Conservation (phyloP, 768 basidiomycete genomes). For the Lactarius evosmus region DNA sequence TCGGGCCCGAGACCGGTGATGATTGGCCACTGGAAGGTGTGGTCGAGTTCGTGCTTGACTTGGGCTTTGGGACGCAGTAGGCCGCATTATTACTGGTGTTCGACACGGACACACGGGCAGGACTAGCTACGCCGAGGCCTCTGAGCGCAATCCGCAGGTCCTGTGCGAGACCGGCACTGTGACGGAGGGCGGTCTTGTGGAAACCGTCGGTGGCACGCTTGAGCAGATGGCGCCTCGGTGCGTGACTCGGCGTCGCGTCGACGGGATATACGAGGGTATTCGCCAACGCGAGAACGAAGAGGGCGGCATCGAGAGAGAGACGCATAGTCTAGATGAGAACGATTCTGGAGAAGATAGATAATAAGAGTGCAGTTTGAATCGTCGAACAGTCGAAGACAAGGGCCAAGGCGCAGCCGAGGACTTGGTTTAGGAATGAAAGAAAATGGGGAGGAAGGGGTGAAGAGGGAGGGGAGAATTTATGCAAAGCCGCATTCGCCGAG, state of each 20-base stretch:
- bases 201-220: conserved; percentile 45
- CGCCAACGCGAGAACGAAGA: conserved; percentile 33
- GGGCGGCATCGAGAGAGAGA: conserved; percentile 33
- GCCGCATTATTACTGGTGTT: conserved; percentile 18
- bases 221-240: conserved; percentile 35
- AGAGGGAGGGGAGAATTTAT: conserved; percentile 9
- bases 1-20: neutral
- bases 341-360: too few species aligned
- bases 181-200: conserved; percentile 53
- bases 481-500: neutral
- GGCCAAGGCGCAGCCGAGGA: conserved; percentile 28
- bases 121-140: conserved; percentile 42
- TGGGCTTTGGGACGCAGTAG: conserved; percentile 24
- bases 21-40: neutral
- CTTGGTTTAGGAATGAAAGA: conserved; percentile 7
- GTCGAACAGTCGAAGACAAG: too few species aligned
- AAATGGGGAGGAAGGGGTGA: neutral
- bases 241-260: conserved; percentile 30
- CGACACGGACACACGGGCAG: neutral
- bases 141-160: conserved; percentile 68
- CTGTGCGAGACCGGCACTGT: conserved; percentile 58
- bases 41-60: neutral
- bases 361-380: too few species aligned
- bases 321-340: conserved; percentile 11
- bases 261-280: conserved; percentile 34